Evolutionary conservation across 176 grass and related monocot species (phyloP), one percentile per base, ranked within the genome.

Genomic region (Pontederia paniculata): DNA sequence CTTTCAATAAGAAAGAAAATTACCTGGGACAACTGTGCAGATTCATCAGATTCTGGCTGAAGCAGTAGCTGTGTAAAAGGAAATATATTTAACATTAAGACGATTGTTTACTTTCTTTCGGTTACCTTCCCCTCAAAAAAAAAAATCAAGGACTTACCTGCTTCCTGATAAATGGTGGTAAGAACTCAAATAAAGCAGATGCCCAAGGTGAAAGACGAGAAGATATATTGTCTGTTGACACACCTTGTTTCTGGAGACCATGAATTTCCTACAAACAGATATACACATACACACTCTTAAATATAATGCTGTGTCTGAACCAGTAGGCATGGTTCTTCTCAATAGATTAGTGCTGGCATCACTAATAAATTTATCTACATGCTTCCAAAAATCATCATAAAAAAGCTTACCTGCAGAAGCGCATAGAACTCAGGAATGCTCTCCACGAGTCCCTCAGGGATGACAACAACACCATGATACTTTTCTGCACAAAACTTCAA

Each of bases 351-450:
- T 1, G 45, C 42, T 58, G 49, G 65, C 16, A 48, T 50, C 11
- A 20, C 65, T 63, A 12, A 2, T 1, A 50, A 10, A 44, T 53
- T 22, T 42, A 9, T 49, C 9, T 76, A 31, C n/a, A 37, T 64
- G 15, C 55, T 53, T 54, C 21, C 5, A 60, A 19, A 31, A 58
- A 17, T 12, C 23, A 14, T 12, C 62, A 61, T 28, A 57, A 13
- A 60, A n/a, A 60, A 51, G 12, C 17, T 68, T 80, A 89, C 85
- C 85, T 89, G 85, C 52, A 89, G 65, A 50, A 89, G 80, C 9
- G 80, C 80, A 72, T 89, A 89, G 61, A 89, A 73, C 72, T 89
- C 80, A 9, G 85, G 85, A 68, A 89, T 89, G 52, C 80, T 80
- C 55, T 81, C 85, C 43, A 89, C 75, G 13, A 89, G 66, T 21